phyloP scores from a whole-genome alignment of 1,284 basidiomycete genomes.

The Ustilago crameri region DNA sequence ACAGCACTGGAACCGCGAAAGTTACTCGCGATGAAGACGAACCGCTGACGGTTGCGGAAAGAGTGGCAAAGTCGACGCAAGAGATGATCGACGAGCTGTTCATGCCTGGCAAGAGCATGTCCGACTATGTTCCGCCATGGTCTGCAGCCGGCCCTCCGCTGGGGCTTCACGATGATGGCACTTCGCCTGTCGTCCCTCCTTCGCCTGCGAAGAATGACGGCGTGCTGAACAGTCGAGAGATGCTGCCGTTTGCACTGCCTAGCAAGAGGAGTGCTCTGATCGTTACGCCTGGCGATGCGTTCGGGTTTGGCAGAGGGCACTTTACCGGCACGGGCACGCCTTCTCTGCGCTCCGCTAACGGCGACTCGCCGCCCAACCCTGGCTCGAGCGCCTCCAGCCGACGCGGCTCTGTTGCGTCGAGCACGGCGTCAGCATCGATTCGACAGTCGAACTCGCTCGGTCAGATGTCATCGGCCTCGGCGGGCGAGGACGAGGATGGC shows the following conservation, averaged over 20 bases:
- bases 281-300: slow-evolving; percentile 73
- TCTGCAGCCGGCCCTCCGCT: slow-evolving; percentile 44
- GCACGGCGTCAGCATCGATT: slow-evolving; percentile 1
- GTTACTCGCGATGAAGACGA: slow-evolving; percentile 9
- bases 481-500: slow-evolving; percentile 12
- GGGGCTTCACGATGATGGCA: slow-evolving; percentile 35
- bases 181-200: slow-evolving; percentile 19
- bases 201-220: slow-evolving; percentile 31
- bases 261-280: slow-evolving; percentile 80
- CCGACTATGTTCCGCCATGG: slow-evolving; percentile 59
- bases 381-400: slow-evolving; percentile 20
- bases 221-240: slow-evolving; percentile 82
- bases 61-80: slow-evolving; percentile 41
- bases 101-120: slow-evolving; percentile 51
- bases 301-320: slow-evolving; percentile 61
- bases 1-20: slow-evolving; percentile 43
- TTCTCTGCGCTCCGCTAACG: slow-evolving; percentile 44
- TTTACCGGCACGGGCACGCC: slow-evolving; percentile 61
- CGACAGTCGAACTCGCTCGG: not conserved
- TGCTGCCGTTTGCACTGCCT: slow-evolving; percentile 88
- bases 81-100: slow-evolving; percentile 56
- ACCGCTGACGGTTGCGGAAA: slow-evolving; percentile 40
- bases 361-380: slow-evolving; percentile 11
- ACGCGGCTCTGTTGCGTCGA: slow-evolving; percentile 23
- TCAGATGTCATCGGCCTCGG: too few species aligned